A percentile compares a stretch with the other conserved stretches of the same genome.
phyloP scores from a whole-genome alignment of 2,329 filamentous ascomycete species.

The Coniochaeta prunicola region DNA sequence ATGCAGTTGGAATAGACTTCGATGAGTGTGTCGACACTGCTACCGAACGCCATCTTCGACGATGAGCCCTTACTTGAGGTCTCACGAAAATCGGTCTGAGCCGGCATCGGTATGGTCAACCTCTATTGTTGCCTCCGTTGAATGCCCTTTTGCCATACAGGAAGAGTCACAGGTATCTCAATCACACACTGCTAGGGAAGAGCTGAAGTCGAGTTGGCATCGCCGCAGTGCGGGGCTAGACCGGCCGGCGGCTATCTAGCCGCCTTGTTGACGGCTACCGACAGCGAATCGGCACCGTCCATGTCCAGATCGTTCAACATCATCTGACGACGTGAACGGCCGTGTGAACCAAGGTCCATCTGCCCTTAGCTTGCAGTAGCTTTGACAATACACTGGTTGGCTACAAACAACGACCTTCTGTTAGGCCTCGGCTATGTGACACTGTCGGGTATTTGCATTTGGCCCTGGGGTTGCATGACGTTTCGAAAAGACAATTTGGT shows the following conservation, averaged over 20 bases:
- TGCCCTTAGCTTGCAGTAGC: neutral
- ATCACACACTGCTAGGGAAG: neutral
- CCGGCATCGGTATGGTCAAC: neutral
- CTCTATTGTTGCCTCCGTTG: neutral
- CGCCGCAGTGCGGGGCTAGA: neutral
- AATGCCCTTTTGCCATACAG: neutral
- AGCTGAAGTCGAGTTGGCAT: neutral
- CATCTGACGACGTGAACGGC: neutral
- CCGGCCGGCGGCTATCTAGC: neutral
- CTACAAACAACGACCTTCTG: neutral
- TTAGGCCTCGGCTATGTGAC: neutral
- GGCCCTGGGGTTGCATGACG: neutral
- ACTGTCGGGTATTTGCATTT: neutral
- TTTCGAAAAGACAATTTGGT: neutral
- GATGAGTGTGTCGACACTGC: slow-evolving; percentile 34
- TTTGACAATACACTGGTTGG: neutral
- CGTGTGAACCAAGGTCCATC: neutral
- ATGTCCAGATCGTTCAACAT: neutral
- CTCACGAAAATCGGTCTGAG: neutral
- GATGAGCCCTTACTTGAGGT: neutral
- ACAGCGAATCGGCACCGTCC: neutral
- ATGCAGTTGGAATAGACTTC: slow-evolving; percentile 40
- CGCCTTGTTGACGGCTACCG: neutral
- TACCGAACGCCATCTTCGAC: slow-evolving; percentile 30
- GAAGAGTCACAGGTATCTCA: neutral